These are phyloP conservation scores for Neonectria ditissima DNA, from an alignment of 2,329 filamentous ascomycete species.

Conservation along the genomic window DNA sequence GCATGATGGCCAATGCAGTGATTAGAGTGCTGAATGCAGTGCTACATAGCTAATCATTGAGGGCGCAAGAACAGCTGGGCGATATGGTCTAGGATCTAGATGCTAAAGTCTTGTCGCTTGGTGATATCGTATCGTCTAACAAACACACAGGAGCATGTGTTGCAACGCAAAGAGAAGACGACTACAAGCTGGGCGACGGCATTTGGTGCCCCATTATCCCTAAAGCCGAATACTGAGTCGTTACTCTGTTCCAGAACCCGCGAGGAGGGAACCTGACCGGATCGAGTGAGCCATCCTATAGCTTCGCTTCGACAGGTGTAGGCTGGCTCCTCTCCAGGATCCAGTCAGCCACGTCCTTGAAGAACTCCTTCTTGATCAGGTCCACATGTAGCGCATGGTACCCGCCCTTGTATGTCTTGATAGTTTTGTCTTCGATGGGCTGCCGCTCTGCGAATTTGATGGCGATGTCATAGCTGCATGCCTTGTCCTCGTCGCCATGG, in stretches of 20 bases:
- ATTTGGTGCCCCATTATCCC: neutral
- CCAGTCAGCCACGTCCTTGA: constrained; percentile 74
- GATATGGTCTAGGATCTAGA: neutral
- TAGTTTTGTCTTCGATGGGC: constrained; percentile 73
- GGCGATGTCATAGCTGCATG: constrained; percentile 74
- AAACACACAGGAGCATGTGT: neutral
- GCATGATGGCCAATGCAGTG: neutral
- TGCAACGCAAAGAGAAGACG: neutral
- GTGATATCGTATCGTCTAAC: neutral
- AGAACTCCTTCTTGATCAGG: constrained; percentile 63
- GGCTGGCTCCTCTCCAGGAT: constrained; percentile 61
- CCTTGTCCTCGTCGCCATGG: constrained; percentile 81
- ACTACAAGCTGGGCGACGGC: neutral
- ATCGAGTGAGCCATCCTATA: constrained; percentile 43
- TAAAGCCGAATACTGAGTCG: neutral
- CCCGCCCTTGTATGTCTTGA: constrained; percentile 80
- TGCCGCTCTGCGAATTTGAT: constrained; percentile 72
- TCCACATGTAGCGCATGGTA: constrained; percentile 81
- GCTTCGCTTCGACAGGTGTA: constrained; percentile 50
- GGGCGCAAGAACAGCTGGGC: neutral
- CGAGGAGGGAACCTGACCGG: neutral
- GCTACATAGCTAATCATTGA: neutral
- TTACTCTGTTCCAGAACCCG: neutral
- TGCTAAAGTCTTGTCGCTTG: neutral
- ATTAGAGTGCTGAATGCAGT: neutral